Conservation (phyloP, 805 yeast species). For the Wickerhamomyces rabaulensis region DNA sequence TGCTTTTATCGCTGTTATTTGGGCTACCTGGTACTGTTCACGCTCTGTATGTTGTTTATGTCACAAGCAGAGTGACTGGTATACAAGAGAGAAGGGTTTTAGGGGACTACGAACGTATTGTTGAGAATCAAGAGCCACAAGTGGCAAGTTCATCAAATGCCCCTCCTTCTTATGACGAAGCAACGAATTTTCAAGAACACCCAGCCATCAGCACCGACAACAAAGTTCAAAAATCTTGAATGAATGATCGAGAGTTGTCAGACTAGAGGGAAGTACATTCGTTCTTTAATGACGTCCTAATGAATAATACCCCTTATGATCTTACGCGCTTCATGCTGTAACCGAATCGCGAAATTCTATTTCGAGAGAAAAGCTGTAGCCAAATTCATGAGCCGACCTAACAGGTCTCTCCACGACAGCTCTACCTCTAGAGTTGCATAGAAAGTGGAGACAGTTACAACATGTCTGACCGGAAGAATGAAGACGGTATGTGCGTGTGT, state of each 20-base stretch:
- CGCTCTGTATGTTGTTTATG: conserved; percentile 48
- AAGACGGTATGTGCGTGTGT: neutral
- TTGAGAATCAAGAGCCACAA: conserved; percentile 7
- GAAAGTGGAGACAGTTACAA: neutral
- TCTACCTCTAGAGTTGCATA: no score
- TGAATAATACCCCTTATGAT: neutral
- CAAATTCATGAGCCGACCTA: no score
- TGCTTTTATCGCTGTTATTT: conserved; percentile 64
- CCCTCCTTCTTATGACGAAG: conserved; percentile 21
- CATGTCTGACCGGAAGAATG: neutral
- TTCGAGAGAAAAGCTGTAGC: no score
- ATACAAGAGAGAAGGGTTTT: conserved; percentile 12
- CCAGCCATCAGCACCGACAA: conserved; percentile 15
- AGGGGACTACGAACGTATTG: conserved; percentile 19
- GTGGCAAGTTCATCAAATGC: neutral
- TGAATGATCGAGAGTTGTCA: neutral
- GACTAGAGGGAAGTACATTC: neutral
- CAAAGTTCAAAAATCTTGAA: conserved; percentile 15
- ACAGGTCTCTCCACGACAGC: no score
- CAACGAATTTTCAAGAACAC: neutral
- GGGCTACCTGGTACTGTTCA: conserved; percentile 73
- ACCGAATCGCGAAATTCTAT: neutral
- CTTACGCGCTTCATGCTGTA: neutral
- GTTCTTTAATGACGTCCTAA: no score
- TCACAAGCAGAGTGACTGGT: conserved; percentile 18